Conservation (phyloP, 2,329 filamentous ascomycete species). For the Trichoderma aggressivum region DNA sequence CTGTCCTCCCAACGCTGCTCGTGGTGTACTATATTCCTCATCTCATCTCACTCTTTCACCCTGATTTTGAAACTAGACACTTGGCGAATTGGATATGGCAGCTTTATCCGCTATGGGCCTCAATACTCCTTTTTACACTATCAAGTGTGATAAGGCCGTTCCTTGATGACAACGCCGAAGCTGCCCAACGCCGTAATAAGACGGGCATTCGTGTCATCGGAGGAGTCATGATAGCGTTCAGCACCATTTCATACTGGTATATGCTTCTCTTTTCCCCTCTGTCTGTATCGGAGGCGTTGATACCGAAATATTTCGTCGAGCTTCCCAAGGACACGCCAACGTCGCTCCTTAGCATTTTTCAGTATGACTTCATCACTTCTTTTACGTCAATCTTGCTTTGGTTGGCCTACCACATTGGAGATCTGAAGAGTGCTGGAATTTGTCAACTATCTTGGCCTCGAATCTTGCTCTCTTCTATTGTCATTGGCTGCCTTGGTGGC, state of each 20-base stretch:
- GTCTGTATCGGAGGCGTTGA: constrained; percentile 21
- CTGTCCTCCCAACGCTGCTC: constrained; percentile 23
- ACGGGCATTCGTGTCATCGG: not conserved
- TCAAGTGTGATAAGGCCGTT: constrained; percentile 8
- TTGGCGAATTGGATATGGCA: constrained; percentile 35
- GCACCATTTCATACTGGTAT: constrained; percentile 24
- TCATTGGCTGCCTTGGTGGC: not conserved
- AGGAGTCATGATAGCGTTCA: constrained; percentile 10
- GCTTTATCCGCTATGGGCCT: constrained; percentile 28
- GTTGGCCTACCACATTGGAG: constrained; percentile 25
- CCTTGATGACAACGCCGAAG: not conserved
- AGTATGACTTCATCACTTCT: constrained; percentile 30
- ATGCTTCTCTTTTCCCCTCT: constrained; percentile 5
- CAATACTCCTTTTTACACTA: constrained; percentile 20
- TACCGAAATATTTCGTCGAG: constrained; percentile 26
- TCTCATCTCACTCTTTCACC: constrained; percentile 24
- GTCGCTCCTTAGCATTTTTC: constrained; percentile 25
- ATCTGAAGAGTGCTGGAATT: constrained; percentile 24
- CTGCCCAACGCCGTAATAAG: not conserved
- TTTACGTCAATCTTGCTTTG: constrained; percentile 24
- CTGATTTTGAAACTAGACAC: constrained; percentile 24
- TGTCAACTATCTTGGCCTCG: constrained; percentile 7
- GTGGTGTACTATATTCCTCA: constrained; percentile 24
- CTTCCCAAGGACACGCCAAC: constrained; percentile 19
- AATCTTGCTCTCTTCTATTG: not conserved